A percentile compares a stretch with the other conserved stretches of the same genome.
These are phyloP conservation scores for Herpetospermum pedunculosum DNA, from an alignment of 306 rosid species.

Conservation along the genomic window DNA sequence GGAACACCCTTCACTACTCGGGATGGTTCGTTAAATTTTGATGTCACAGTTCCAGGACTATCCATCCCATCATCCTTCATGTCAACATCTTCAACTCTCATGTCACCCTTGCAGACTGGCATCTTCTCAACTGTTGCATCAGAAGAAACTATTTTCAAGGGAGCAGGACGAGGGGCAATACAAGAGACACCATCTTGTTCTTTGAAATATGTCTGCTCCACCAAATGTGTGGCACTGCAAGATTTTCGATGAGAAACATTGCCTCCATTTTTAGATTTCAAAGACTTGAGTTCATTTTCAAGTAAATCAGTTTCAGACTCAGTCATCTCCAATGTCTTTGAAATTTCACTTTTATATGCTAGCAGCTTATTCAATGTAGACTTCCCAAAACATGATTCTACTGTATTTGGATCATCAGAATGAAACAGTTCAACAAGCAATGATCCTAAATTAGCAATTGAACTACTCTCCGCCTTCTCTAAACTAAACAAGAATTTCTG, in stretches of 20 bases:
- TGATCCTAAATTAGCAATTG: constrained; percentile 41
- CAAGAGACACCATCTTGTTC: constrained; percentile 28
- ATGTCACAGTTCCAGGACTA: constrained; percentile 87
- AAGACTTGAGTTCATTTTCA: constrained; percentile 59
- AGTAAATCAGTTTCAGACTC: constrained; percentile 86
- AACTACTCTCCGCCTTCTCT: constrained; percentile 50
- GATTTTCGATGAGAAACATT: constrained; percentile 30
- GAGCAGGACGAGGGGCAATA: constrained; percentile 31
- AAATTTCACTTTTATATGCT: constrained; percentile 73
- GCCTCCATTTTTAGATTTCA: constrained; percentile 38
- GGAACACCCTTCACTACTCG: constrained; percentile 31
- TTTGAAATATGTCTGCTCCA: constrained; percentile 23
- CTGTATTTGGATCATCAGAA: constrained; percentile 45
- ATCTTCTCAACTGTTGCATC: constrained; percentile 31
- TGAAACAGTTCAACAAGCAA: constrained; percentile 51
- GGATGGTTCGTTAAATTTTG: constrained; percentile 62
- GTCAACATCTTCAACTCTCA: constrained; percentile 21
- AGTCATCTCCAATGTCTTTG: constrained; percentile 74
- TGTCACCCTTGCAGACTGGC: constrained; percentile 26
- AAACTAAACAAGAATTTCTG: constrained; percentile 44
- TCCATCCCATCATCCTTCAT: constrained; percentile 61
- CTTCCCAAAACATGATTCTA: constrained; percentile 38
- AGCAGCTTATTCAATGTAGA: constrained; percentile 62
- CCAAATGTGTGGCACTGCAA: constrained; percentile 30
- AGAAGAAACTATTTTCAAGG: constrained; percentile 32